Base-by-base conservation (phyloP, 176 grass and related monocot genomes). In the Melocanna baccifera region DNA sequence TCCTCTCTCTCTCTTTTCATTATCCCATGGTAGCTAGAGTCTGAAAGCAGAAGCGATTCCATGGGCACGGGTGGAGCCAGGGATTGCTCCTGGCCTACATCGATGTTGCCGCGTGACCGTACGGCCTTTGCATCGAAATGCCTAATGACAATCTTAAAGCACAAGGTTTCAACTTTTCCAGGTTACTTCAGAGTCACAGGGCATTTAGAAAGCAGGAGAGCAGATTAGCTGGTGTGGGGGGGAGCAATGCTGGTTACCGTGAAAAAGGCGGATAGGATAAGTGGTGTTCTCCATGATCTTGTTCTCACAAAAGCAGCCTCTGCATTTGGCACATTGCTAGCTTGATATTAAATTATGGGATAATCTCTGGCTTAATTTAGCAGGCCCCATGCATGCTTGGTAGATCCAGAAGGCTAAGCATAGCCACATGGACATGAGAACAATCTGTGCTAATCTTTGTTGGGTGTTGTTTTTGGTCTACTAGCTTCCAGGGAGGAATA, bases 151-250 rank as follows among this genome's bases (percentile, higher is more conserved):
- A 39, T 62, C 71, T 50, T 86, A 73, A 78, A 90, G 72, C 73
- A 72, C 22, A 83, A 61, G 50, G 56, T 6, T 66, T 73, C 36
- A 9, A 3, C 19, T 77, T 52, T 77, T 52, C 48, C 55, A 48
- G 56, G 78, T 73, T 74, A 67, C 40, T 90, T 86, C 74, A 69
- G 56, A 78, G 68, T 90, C 80, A 84, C 61, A 63, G 26, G 23
- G 84, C 85, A 91, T 68, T 74, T 40, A 63, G 6, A 69, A 69
- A 68, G 76, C 7, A 36, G 16, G 47, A 13, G 47, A 36, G 29
- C 47, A 36, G 12, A 74, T 52, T 71, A 22, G 41, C n/a, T 62
- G 42, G 30, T 45, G 83, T 28, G 62, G 70, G 51, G 62, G 69
- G 52, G 50, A 76, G 83, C 63, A 89, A 82, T 63, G 45, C 40